phyloP scores from a whole-genome alignment of 1,284 basidiomycete species.

The Pascua sp. region DNA sequence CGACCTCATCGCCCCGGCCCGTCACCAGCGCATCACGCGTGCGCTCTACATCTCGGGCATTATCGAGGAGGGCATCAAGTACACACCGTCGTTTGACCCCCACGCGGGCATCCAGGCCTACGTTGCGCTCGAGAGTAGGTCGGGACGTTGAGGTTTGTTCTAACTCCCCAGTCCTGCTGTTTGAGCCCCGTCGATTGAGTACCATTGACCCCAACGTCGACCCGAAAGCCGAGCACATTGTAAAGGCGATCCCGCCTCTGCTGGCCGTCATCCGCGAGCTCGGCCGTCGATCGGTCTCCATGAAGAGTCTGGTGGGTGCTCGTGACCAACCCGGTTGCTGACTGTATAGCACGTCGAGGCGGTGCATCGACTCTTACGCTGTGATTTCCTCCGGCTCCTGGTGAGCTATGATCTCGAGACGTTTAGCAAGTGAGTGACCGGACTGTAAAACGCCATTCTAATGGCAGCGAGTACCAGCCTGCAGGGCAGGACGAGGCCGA shows the following conservation, averaged over 20 bases:
- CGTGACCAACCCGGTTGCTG: too few relatives aligned
- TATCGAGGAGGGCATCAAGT: slow-evolving; percentile 10
- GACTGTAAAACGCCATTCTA: too few relatives aligned
- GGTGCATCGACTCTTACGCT: slow-evolving; percentile 8
- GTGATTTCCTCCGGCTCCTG: slow-evolving; percentile 4
- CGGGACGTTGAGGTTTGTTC: too few relatives aligned
- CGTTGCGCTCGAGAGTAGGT: slow-evolving; percentile 18
- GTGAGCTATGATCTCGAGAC: slow-evolving; percentile 6
- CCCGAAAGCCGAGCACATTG: slow-evolving; percentile 3
- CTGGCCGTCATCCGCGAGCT: slow-evolving; percentile 4
- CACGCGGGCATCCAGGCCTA: slow-evolving; percentile 15
- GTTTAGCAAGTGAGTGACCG: neutral
- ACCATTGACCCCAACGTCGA: slow-evolving; percentile 7
- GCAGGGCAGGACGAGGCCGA: slow-evolving; percentile 13
- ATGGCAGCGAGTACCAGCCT: slow-evolving; percentile 7
- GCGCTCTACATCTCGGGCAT: slow-evolving; percentile 13
- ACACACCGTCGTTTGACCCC: slow-evolving; percentile 10
- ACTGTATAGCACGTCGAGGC: slow-evolving; percentile 7
- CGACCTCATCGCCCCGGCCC: neutral
- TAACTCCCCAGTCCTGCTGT: slow-evolving; percentile 11
- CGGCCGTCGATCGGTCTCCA: slow-evolving; percentile 3
- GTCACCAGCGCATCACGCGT: slow-evolving; percentile 10
- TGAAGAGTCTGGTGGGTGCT: neutral
- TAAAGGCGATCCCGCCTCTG: slow-evolving; percentile 3
- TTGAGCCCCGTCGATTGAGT: slow-evolving; percentile 15